Evolutionary conservation across 2,329 filamentous ascomycete genomes (phyloP), one percentile per base, ranked within the genome.

Genomic region (Teratosphaeria pseudoeucalypti): DNA sequence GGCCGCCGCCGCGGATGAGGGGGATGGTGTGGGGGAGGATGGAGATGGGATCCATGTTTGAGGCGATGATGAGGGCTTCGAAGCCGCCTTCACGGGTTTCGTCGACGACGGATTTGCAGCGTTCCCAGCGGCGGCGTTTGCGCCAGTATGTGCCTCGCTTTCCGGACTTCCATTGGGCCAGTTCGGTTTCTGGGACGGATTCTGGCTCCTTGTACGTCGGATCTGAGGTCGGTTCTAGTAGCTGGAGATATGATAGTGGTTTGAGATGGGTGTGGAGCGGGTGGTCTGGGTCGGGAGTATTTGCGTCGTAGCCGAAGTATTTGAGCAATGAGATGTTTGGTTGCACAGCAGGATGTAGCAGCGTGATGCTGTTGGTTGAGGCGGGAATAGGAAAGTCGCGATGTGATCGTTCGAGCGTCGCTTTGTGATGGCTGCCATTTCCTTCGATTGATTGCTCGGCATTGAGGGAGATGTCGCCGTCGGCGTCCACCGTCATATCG

Each of bases 241-340:
- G 83, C 74, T 97, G 92, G 2, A 99, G 82, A 92, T 92, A 99
- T 32, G 90, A 92, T 34, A 97, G 79, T 5, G 87, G 84, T 68
- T 92, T 87, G 57, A 99, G 83, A 71, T 94, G 87, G 16, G 83
- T 86, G 73, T 87, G 82, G 11, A 99, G 83, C 0, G 94, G 92
- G 71, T 97, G 94, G 27, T 84, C 78, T 14, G 82, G 58, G 79
- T 73, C 54, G 67, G 79, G 82, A 64, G 81, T 81, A 52, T 86
- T 84, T 62, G 84, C 84, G 74, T 95, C 90, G 76, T 86, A 97
- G 72, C 85, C 85, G 76, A 95, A 97, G 78, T 96, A 95, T 71
- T 89, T 89, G 23, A 99, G 82, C 55, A 94, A 82, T 19, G 86
- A 86, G 60, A 97, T 83, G 72, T 96, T 97, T 1, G 91, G 89